phyloP scores from a whole-genome alignment of 768 basidiomycete species.

The Tricholoma sp. region DNA sequence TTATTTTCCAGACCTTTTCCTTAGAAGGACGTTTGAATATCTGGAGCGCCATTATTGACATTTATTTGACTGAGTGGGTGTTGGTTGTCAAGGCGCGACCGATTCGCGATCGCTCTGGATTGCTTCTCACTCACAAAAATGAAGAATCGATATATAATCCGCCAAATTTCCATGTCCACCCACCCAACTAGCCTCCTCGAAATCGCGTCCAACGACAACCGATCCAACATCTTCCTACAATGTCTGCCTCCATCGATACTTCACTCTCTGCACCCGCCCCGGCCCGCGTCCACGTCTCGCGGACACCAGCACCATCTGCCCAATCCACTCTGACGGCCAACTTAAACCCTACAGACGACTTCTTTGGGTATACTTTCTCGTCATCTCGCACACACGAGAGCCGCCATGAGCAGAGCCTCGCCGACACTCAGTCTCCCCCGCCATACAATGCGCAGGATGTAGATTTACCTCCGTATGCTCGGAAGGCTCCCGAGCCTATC shows the following conservation, averaged over 20 bases:
- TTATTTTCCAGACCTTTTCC: too few species aligned
- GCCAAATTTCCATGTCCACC: neutral
- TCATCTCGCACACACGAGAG: constrained; percentile 33
- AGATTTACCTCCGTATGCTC: constrained; percentile 35
- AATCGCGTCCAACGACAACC: neutral
- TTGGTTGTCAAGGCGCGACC: neutral
- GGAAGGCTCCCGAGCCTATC: constrained; percentile 37
- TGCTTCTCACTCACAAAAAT: constrained; percentile 6
- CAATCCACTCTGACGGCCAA: constrained; percentile 4
- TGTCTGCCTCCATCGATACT: constrained; percentile 14
- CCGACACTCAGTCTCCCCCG: constrained; percentile 28
- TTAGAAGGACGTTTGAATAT: neutral
- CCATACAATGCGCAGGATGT: constrained; percentile 33
- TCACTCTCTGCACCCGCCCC: constrained; percentile 10
- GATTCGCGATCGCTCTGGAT: neutral
- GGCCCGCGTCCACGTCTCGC: constrained; percentile 16
- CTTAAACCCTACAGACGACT: constrained; percentile 24
- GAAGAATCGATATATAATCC: constrained; percentile 4
- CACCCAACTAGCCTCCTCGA: neutral
- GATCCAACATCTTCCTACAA: constrained; percentile 1
- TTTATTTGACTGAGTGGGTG: neutral
- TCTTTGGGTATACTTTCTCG: constrained; percentile 33
- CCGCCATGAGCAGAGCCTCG: constrained; percentile 33
- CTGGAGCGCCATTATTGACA: neutral
- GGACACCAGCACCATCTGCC: constrained; percentile 16